phyloP scores from a whole-genome alignment of 2,329 filamentous ascomycete species.

The Beauveria rudraprayagi region DNA sequence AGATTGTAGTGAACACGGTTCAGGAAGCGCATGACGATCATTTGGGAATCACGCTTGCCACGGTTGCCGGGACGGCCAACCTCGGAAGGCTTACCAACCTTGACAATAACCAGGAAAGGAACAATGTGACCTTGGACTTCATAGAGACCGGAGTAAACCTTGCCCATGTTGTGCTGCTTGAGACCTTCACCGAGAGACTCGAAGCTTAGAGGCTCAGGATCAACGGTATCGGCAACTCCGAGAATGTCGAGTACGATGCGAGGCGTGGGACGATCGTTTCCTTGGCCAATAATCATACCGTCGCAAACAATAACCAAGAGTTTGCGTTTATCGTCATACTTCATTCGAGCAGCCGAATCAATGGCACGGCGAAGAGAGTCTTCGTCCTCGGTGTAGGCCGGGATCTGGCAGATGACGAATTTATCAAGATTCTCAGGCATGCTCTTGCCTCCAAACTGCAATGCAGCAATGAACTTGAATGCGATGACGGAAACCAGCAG shows the following conservation, averaged over 20 bases:
- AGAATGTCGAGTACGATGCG: slow-evolving; percentile 95
- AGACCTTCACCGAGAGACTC: slow-evolving; percentile 91
- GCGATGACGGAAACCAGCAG: slow-evolving; percentile 73
- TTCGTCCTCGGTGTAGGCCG: slow-evolving; percentile 96
- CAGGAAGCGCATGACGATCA: slow-evolving; percentile 97
- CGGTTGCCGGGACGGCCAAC: slow-evolving; percentile 92
- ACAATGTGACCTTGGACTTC: slow-evolving; percentile 98
- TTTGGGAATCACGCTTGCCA: slow-evolving; percentile 98
- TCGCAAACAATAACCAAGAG: slow-evolving; percentile 88
- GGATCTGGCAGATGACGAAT: slow-evolving; percentile 96
- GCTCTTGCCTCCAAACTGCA: slow-evolving; percentile 89
- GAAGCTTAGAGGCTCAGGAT: slow-evolving; percentile 93
- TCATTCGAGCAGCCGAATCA: slow-evolving; percentile 90
- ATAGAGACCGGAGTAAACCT: slow-evolving; percentile 95
- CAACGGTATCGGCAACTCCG: slow-evolving; percentile 85
- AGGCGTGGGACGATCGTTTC: slow-evolving; percentile 91
- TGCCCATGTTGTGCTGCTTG: slow-evolving; percentile 99
- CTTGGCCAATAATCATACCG: slow-evolving; percentile 98
- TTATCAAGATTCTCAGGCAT: slow-evolving; percentile 95
- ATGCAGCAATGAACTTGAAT: slow-evolving; percentile 94
- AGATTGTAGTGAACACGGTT: slow-evolving; percentile 98
- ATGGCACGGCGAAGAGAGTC: slow-evolving; percentile 95
- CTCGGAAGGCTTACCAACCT: slow-evolving; percentile 96
- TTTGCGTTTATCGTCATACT: slow-evolving; percentile 97
- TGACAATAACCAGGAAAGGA: slow-evolving; percentile 92